phyloP scores from a whole-genome alignment of 2,329 filamentous ascomycete genomes.

The Exophiala bonariae region DNA sequence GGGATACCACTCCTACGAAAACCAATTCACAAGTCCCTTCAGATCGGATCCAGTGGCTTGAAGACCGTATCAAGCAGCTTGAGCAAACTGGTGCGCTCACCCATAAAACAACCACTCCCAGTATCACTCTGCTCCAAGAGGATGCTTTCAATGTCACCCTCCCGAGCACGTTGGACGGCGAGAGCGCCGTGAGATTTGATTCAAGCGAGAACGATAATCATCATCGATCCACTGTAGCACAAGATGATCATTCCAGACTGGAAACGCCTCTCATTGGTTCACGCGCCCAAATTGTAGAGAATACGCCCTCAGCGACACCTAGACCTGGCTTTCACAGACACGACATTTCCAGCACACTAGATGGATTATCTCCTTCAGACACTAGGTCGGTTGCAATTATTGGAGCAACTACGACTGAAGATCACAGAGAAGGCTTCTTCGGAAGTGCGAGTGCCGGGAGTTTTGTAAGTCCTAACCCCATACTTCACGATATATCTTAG shows the following conservation, averaged over 20 bases:
- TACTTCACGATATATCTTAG: no score
- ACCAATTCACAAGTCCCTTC: neutral
- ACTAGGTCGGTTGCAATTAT: slow-evolving; percentile 49
- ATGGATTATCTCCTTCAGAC: slow-evolving; percentile 12
- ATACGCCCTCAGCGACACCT: neutral
- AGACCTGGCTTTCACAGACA: neutral
- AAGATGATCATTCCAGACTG: no score
- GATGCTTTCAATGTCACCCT: neutral
- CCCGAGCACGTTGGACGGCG: no score
- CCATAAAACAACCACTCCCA: neutral
- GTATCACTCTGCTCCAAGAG: neutral
- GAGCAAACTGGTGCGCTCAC: neutral
- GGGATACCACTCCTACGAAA: slow-evolving; percentile 20
- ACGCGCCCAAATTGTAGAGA: neutral
- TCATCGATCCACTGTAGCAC: no score
- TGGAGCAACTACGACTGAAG: slow-evolving; percentile 43
- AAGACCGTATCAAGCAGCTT: neutral
- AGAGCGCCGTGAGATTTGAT: no score
- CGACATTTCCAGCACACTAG: neutral
- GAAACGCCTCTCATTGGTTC: neutral
- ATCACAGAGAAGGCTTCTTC: slow-evolving; percentile 46
- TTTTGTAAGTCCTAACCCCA: slow-evolving; percentile 29
- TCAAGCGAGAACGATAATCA: no score
- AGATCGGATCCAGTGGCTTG: neutral
- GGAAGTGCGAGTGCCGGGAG: slow-evolving; percentile 50